These are phyloP conservation scores for Spathaspora hagerdaliae DNA, from an alignment of 805 yeast species.

Conservation along the genomic window DNA sequence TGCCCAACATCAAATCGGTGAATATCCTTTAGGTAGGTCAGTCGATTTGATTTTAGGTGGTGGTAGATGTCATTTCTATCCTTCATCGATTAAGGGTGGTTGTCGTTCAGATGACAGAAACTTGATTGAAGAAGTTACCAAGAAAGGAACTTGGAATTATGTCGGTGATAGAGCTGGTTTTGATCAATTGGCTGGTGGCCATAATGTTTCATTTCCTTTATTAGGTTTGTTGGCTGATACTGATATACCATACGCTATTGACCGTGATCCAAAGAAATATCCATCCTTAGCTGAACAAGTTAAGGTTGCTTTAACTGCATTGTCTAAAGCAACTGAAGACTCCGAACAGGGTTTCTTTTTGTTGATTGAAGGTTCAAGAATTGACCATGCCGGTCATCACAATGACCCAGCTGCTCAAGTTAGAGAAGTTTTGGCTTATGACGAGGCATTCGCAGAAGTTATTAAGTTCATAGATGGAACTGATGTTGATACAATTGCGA, in stretches of 20 bases:
- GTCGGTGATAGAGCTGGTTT: slow-evolving; percentile 58
- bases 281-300: slow-evolving; percentile 84
- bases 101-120: slow-evolving; percentile 71
- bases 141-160: slow-evolving; percentile 56
- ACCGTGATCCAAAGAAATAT: slow-evolving; percentile 54
- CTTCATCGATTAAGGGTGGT: slow-evolving; percentile 47
- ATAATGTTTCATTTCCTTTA: slow-evolving; percentile 68
- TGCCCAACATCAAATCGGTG: slow-evolving; percentile 84
- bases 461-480: slow-evolving; percentile 62
- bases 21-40: slow-evolving; percentile 69
- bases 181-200: slow-evolving; percentile 50
- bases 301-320: slow-evolving; percentile 64
- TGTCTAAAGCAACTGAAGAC: slow-evolving; percentile 62
- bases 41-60: slow-evolving; percentile 90
- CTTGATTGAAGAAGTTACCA: slow-evolving; percentile 59
- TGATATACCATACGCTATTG: slow-evolving; percentile 84
- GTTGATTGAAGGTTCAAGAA: slow-evolving; percentile 86
- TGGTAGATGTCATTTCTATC: slow-evolving; percentile 80
- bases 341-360: slow-evolving; percentile 83
- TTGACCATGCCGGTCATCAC: slow-evolving; percentile 93
- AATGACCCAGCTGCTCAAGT: slow-evolving; percentile 96
- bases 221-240: slow-evolving; percentile 69
- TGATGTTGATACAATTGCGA: slow-evolving; percentile 71
- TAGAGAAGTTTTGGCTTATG: slow-evolving; percentile 84
- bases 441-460: slow-evolving; percentile 74